Percentiles rank a stretch among this genome's conserved stretches.
These are phyloP conservation scores for Petasospora rhodanensis DNA, from an alignment of 1,139 yeast genomes.

Conservation along the genomic window DNA sequence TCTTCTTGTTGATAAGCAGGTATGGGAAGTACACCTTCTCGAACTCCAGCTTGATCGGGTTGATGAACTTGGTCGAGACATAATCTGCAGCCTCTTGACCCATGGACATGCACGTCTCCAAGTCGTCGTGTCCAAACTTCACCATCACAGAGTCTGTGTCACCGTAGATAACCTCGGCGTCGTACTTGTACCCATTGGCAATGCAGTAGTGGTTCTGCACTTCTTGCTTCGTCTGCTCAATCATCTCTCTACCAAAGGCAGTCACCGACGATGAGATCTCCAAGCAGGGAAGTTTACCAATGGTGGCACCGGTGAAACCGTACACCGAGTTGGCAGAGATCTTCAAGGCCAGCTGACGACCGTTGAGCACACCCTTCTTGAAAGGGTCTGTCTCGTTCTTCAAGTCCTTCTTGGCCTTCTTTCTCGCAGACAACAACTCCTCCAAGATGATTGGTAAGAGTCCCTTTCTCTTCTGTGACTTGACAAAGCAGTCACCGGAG, in stretches of 20 bases:
- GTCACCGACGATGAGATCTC: slow-evolving; percentile 96
- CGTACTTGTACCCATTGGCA: slow-evolving; percentile 74
- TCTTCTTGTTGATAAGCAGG: slow-evolving; percentile 85
- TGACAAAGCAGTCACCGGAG: slow-evolving; percentile 90
- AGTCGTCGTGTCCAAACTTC: slow-evolving; percentile 83
- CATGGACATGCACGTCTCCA: slow-evolving; percentile 79
- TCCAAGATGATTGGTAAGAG: slow-evolving; percentile 86
- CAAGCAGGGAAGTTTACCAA: slow-evolving; percentile 93
- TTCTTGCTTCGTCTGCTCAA: slow-evolving; percentile 81
- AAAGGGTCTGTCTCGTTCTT: slow-evolving; percentile 94
- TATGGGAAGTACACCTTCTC: slow-evolving; percentile 97
- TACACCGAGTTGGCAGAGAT: slow-evolving; percentile 97
- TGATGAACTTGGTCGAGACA: slow-evolving; percentile 72
- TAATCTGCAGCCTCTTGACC: slow-evolving; percentile 93
- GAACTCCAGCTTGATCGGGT: slow-evolving; percentile 92
- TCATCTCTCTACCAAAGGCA: slow-evolving; percentile 95
- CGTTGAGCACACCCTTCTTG: slow-evolving; percentile 87
- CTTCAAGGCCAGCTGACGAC: slow-evolving; percentile 94
- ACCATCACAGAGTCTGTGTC: slow-evolving; percentile 99
- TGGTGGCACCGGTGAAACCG: slow-evolving; percentile 98
- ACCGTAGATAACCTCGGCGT: slow-evolving; percentile 93
- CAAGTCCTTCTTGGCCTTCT: slow-evolving; percentile 84
- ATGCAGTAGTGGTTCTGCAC: slow-evolving; percentile 78
- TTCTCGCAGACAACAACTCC: slow-evolving; percentile 87
- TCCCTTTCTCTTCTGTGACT: slow-evolving; percentile 66